These are phyloP conservation scores for Skeletonema grethae DNA, from an alignment of 108 stramenopile species.

Conservation along the genomic window DNA sequence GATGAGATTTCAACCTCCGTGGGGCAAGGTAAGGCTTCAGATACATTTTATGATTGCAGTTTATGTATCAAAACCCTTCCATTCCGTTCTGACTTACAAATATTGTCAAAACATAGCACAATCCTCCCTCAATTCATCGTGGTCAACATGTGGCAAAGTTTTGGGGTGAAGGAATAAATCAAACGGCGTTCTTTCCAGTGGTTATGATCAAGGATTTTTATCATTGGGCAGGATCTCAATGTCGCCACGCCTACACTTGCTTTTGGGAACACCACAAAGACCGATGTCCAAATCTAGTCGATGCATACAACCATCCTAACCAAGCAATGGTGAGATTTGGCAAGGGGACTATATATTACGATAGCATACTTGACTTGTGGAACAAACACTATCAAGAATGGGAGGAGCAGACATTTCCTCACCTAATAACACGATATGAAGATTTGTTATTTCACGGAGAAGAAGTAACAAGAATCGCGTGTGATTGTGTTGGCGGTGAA, in stretches of 20 bases:
- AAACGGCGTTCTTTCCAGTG: slow-evolving; percentile 53
- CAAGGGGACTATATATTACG: slow-evolving; percentile 28
- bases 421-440: slow-evolving; percentile 81
- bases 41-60: too few species aligned
- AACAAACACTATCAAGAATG: slow-evolving; percentile 76
- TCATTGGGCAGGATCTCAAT: slow-evolving; percentile 52
- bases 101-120: slow-evolving; percentile 29
- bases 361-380: slow-evolving; percentile 68
- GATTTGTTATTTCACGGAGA: slow-evolving; percentile 83
- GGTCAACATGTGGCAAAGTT: slow-evolving; percentile 38
- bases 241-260: slow-evolving; percentile 52
- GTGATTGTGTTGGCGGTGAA: slow-evolving; percentile 77
- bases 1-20: slow-evolving; percentile 5
- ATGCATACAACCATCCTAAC: slow-evolving; percentile 6
- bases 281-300: slow-evolving; percentile 52
- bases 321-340: slow-evolving; percentile 36
- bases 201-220: slow-evolving; percentile 61
- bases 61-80: too few species aligned
- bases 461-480: slow-evolving; percentile 59
- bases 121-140: slow-evolving; percentile 47
- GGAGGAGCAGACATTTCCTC: slow-evolving; percentile 65
- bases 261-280: slow-evolving; percentile 44
- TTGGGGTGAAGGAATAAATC: slow-evolving; percentile 44
- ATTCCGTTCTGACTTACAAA: too few species aligned
- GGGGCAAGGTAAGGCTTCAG: background rate